A percentile compares a stretch with the other conserved stretches of the same genome.
Evolutionary conservation across 345 rosid genomes (phyloP).

Genomic region (Populus alba): DNA sequence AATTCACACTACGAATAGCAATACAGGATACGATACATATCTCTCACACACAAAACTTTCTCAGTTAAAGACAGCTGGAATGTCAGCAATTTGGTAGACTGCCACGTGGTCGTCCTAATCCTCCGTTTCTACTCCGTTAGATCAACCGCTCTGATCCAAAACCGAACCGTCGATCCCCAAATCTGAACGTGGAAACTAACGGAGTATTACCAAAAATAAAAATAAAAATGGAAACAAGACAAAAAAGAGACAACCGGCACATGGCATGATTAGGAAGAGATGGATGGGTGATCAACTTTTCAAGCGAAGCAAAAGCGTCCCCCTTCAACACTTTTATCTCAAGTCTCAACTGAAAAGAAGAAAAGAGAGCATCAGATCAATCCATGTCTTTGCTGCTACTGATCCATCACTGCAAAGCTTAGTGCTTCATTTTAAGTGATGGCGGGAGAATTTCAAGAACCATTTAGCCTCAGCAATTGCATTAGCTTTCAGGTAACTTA

Average conservation of each 20-base stretch:
- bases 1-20: not conserved
- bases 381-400: not conserved
- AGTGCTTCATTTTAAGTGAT: slow-evolving; percentile 24
- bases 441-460: slow-evolving; percentile 70
- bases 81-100: not conserved
- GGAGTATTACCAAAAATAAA: not conserved
- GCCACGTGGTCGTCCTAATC: not conserved
- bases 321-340: not conserved
- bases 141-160: not conserved
- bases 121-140: not conserved
- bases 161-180: not conserved
- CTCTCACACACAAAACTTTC: not conserved
- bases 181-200: not conserved
- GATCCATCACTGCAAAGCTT: not conserved
- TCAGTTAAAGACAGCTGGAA: not conserved
- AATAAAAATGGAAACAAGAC: no score
- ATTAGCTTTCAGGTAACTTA: slow-evolving; percentile 51
- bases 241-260: not conserved
- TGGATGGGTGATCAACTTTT: not conserved
- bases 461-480: slow-evolving; percentile 29
- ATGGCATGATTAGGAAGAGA: not conserved
- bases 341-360: not conserved
- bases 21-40: no score
- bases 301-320: not conserved
- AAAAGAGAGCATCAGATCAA: not conserved